Evolutionary conservation across 1,284 basidiomycete genomes (phyloP).

Genomic region (Malassezia japonica): DNA sequence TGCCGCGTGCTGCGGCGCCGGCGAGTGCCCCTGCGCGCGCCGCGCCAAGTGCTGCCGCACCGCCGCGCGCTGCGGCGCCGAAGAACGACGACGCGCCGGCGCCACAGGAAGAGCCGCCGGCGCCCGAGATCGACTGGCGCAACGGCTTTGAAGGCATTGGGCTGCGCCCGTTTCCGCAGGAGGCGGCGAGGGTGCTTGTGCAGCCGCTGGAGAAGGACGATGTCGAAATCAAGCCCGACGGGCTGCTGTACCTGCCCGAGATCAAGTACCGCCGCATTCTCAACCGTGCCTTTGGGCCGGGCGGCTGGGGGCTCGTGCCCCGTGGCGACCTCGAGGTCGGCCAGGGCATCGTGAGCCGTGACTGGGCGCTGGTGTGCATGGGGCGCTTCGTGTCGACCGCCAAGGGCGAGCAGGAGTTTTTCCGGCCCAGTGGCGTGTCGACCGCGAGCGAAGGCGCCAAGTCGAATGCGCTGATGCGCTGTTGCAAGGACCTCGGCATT

Average conservation of each 20-base stretch:
- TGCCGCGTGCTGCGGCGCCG: neutral
- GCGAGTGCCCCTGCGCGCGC: neutral
- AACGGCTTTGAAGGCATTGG: conserved; percentile 76
- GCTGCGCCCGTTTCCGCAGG: conserved; percentile 65
- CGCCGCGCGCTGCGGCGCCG: neutral
- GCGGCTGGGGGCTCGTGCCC: conserved; percentile 92
- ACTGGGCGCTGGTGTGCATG: conserved; percentile 87
- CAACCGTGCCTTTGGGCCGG: conserved; percentile 90
- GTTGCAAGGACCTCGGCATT: conserved; percentile 91
- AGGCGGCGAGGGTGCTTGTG: conserved; percentile 64
- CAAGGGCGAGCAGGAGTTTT: conserved; percentile 93
- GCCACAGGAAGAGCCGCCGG: neutral
- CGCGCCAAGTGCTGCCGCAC: neutral
- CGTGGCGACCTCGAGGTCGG: conserved; percentile 69
- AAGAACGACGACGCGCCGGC: no score
- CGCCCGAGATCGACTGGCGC: conserved; percentile 60
- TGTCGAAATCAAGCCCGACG: conserved; percentile 91
- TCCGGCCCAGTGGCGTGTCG: conserved; percentile 78
- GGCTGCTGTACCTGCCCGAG: conserved; percentile 87
- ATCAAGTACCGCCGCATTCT: conserved; percentile 94
- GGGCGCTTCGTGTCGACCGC: conserved; percentile 86
- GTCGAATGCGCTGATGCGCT: conserved; percentile 92
- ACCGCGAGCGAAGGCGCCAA: conserved; percentile 93
- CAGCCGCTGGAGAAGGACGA: conserved; percentile 67
- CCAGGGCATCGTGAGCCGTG: conserved; percentile 76